Evolutionary conservation across 2,329 filamentous ascomycete genomes (phyloP).

Genomic region (Cytospora mali): DNA sequence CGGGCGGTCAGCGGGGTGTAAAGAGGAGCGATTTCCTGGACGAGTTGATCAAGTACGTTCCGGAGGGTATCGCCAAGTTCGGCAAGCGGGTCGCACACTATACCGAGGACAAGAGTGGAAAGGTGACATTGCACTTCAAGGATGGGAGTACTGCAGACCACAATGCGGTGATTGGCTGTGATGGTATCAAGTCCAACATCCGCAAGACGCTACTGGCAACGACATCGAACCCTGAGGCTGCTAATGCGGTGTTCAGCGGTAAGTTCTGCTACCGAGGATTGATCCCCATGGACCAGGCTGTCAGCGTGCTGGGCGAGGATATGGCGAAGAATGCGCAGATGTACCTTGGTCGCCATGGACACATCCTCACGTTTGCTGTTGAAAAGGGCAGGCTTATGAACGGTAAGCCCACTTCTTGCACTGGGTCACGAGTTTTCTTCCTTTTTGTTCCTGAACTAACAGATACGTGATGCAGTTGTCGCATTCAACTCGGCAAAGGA

Average conservation of each 20-base stretch:
- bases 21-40: constrained; percentile 34
- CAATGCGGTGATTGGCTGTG: constrained; percentile 33
- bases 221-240: constrained; percentile 39
- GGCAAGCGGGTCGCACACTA: constrained; percentile 26
- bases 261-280: constrained; percentile 61
- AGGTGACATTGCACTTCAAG: constrained; percentile 20
- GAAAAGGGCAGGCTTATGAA: constrained; percentile 29
- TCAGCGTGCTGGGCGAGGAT: constrained; percentile 50
- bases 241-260: constrained; percentile 51
- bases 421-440: no score
- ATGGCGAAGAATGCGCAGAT: constrained; percentile 35
- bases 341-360: constrained; percentile 29
- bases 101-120: constrained; percentile 7
- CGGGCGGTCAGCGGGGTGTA: constrained; percentile 32
- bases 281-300: constrained; percentile 55
- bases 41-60: constrained; percentile 30
- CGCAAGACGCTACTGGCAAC: constrained; percentile 53
- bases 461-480: constrained; percentile 51
- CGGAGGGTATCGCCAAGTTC: constrained; percentile 27
- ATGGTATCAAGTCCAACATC: constrained; percentile 38
- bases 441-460: constrained; percentile 39
- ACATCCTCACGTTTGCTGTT: constrained; percentile 25
- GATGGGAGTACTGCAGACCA: constrained; percentile 29
- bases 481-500: constrained; percentile 34
- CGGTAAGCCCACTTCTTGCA: constrained; percentile 19